Evolutionary conservation across 1,139 yeast species (phyloP).

Genomic region (Hemisphaericaspora xylofermentans): DNA sequence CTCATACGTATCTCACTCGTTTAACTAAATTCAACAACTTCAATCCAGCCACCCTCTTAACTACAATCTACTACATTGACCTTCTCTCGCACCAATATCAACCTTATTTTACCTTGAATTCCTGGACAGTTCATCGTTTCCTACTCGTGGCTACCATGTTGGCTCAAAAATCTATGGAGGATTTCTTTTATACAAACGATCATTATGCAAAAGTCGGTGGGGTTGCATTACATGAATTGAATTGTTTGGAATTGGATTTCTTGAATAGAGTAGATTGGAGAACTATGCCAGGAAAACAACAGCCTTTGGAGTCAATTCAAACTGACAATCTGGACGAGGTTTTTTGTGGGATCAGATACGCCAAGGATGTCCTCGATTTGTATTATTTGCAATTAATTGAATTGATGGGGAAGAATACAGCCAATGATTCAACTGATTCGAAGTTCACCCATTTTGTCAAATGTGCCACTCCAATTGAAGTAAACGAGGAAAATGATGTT

Average conservation of each 20-base stretch:
- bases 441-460: constrained; percentile 13
- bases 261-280: constrained; percentile 75
- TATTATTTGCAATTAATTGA: constrained; percentile 63
- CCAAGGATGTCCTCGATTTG: constrained; percentile 51
- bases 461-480: constrained; percentile 11
- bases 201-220: constrained; percentile 98
- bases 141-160: constrained; percentile 87
- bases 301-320: background rate
- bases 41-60: constrained; percentile 76
- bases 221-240: constrained; percentile 78
- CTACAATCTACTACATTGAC: constrained; percentile 87
- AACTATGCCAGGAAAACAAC: constrained; percentile 42
- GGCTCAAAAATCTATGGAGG: constrained; percentile 91
- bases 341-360: constrained; percentile 27
- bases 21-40: constrained; percentile 81
- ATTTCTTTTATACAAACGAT: constrained; percentile 87
- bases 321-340: background rate
- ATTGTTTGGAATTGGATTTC: constrained; percentile 85
- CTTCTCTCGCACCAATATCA: constrained; percentile 72
- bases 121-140: constrained; percentile 91
- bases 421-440: constrained; percentile 10
- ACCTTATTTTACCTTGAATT: constrained; percentile 78
- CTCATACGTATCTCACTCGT: constrained; percentile 73
- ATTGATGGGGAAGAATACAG: constrained; percentile 50
- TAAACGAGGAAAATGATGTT: constrained; percentile 5